Conservation (phyloP, 495 filamentous ascomycete species). For the Copromyces sp. region DNA sequence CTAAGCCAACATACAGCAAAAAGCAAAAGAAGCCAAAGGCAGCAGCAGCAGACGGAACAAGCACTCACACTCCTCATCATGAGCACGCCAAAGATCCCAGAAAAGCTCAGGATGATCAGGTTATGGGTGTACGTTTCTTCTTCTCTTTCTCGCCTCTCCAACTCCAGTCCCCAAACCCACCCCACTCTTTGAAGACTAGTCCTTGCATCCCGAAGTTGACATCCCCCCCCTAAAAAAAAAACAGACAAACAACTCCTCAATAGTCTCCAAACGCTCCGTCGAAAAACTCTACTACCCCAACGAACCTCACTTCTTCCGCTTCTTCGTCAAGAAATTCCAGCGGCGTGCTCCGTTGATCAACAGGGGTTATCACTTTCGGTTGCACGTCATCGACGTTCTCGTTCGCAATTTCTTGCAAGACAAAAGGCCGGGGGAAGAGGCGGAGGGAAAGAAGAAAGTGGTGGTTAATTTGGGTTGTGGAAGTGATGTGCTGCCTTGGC, state of each 20-base stretch:
- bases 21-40: neutral
- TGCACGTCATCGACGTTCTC: constrained; percentile 66
- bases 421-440: constrained; percentile 18
- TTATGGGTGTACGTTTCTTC: constrained; percentile 53
- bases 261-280: constrained; percentile 82
- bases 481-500: constrained; percentile 87
- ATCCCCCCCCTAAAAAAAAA: neutral
- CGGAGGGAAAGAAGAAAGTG: constrained; percentile 47
- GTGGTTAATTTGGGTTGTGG: constrained; percentile 64
- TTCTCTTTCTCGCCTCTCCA: neutral
- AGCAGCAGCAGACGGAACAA: neutral
- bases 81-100: neutral
- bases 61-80: neutral
- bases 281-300: constrained; percentile 68
- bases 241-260: constrained; percentile 82
- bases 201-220: too few relatives aligned
- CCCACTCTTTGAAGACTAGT: neutral
- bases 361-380: constrained; percentile 75
- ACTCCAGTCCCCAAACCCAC: neutral
- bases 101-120: constrained; percentile 47
- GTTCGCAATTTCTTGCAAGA: constrained; percentile 60
- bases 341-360: constrained; percentile 77
- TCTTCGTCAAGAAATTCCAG: constrained; percentile 77
- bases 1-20: neutral
- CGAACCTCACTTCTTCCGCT: constrained; percentile 71